phyloP scores from a whole-genome alignment of 2,329 filamentous ascomycete species.

The Immersiporthe knoxdaviesiana region DNA sequence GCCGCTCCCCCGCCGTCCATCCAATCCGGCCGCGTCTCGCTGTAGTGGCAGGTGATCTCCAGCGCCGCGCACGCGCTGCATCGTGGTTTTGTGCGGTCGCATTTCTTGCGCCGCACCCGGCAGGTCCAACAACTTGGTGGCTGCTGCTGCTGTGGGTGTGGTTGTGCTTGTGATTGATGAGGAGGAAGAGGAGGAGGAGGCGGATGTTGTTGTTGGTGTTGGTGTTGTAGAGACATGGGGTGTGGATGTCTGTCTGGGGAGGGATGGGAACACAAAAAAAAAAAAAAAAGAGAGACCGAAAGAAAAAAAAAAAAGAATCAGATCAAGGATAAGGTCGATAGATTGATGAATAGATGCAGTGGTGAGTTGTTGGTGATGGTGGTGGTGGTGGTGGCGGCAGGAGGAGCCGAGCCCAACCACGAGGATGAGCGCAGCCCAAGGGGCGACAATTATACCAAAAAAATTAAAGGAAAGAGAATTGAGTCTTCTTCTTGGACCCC shows the following conservation, averaged over 20 bases:
- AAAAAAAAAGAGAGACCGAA: not conserved
- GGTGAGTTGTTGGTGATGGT: too few relatives aligned
- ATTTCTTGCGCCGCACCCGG: conserved; percentile 35
- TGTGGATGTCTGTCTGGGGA: not conserved
- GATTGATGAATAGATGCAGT: not conserved
- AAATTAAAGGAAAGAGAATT: too few relatives aligned
- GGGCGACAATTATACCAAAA: not conserved
- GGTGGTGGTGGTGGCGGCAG: not conserved
- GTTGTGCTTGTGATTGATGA: too few relatives aligned
- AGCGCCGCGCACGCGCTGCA: conserved; percentile 41
- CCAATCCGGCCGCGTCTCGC: conserved; percentile 38
- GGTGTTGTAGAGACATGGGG: conserved; percentile 12
- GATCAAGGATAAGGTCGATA: too few relatives aligned
- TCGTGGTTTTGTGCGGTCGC: conserved; percentile 40
- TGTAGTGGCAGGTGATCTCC: conserved; percentile 42
- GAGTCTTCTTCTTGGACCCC: not conserved
- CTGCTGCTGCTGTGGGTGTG: not conserved
- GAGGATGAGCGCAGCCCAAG: not conserved
- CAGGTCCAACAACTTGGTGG: conserved; percentile 42
- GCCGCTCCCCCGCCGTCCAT: conserved; percentile 38
- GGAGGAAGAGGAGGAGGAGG: not conserved
- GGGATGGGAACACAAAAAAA: not conserved
- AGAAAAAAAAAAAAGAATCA: not conserved
- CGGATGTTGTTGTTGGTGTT: not conserved
- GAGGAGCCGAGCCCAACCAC: not conserved